Base-by-base conservation (phyloP, 257 asterid genomes). In the Salvia hispanica region DNA sequence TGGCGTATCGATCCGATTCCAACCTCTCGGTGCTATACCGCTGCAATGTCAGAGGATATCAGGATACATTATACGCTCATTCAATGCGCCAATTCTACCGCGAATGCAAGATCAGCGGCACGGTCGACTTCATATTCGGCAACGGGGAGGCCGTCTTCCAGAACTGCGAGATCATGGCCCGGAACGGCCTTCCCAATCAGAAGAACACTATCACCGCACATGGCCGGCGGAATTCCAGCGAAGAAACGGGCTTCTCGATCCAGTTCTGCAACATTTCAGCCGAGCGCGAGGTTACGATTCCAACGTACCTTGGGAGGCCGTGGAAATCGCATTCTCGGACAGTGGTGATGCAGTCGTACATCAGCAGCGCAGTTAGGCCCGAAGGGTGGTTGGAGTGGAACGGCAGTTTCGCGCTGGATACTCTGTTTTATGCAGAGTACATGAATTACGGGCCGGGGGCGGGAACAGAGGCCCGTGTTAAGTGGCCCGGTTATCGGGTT, bases 81-180 rank as follows among this genome's bases (percentile, higher is more conserved):
- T 72, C 79, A 5, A 72, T 70, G 43, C 89, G 94, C 46, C 96
- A 88, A 16, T 86, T 88, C 78, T 88, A 84, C 74, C 18, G 82
- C 1, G 86, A 78, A 6, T 86, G 96, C 66, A 11, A 13, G n/a
- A 81, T 88, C 56, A 72, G 82, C 0, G 94, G 96, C 40, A 86
- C 91, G 2, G 85, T 88, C 0, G 94, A 88, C 56, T 88, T 88
- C 91, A 86, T 88, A 14, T 88, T 83, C 57, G 96, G 96, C 3
- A 82, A 79, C 42, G 89, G 81, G 0, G 42, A 85, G 0, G 96
- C 70, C 2, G 89, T 86, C 6, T 83, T 88, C 77, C 96, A 88
- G 3, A 80, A 71, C 77, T 86, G 96, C 33, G 76, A 76, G 6
- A 86, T 88, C 61, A 9, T 6, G 21, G 91, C 86, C 36, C 78